phyloP scores from a whole-genome alignment of 2,329 filamentous ascomycete species.

The Colletotrichum sp. region DNA sequence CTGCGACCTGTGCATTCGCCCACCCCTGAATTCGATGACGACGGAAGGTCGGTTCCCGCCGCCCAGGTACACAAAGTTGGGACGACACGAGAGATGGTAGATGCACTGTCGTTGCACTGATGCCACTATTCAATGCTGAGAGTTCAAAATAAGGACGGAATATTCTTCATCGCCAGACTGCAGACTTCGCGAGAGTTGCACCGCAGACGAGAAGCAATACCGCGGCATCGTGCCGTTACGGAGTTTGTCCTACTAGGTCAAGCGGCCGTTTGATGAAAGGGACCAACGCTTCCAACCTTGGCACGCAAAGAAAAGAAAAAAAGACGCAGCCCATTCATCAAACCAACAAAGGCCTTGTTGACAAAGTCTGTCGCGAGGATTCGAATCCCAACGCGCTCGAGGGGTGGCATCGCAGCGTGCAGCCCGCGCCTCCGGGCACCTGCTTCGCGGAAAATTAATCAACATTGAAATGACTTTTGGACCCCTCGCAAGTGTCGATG shows the following conservation, averaged over 20 bases:
- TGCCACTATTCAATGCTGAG: background rate
- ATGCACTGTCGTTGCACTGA: background rate
- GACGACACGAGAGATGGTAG: background rate
- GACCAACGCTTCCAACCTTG: background rate
- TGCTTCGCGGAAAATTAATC: conserved; percentile 6
- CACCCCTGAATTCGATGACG: conserved; percentile 1
- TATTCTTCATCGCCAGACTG: background rate
- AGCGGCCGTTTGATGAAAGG: background rate
- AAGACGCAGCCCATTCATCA: background rate
- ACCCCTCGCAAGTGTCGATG: background rate
- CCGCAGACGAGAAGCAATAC: background rate
- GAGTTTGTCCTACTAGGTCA: background rate
- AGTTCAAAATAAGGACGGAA: background rate
- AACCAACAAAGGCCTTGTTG: background rate
- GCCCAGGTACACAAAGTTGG: conserved; percentile 9
- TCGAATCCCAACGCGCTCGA: background rate
- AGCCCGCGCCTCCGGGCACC: background rate
- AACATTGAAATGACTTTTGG: conserved; percentile 14
- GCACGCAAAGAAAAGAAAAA: background rate
- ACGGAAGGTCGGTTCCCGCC: conserved; percentile 6
- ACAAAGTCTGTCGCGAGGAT: background rate
- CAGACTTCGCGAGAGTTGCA: background rate
- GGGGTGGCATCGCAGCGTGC: background rate
- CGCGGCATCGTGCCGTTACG: background rate
- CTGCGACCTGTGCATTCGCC: background rate